Evolutionary conservation across 768 basidiomycete genomes (phyloP).

Genomic region (Solioccasus polychromus): DNA sequence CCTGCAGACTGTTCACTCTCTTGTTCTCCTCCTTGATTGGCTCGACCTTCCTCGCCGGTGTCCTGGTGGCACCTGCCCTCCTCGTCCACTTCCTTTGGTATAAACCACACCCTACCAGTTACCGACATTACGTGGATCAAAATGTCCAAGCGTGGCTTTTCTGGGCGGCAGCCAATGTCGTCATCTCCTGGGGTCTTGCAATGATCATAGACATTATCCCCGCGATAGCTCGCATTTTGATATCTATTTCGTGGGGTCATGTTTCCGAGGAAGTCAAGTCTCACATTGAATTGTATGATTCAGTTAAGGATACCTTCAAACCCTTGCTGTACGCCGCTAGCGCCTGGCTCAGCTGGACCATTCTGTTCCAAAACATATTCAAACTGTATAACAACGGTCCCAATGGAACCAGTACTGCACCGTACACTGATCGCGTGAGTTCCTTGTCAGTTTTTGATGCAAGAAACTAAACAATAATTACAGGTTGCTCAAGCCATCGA

Average conservation of each 20-base stretch:
- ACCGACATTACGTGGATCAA: constrained; percentile 58
- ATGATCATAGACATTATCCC: constrained; percentile 70
- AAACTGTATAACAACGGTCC: constrained; percentile 45
- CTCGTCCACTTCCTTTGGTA: constrained; percentile 72
- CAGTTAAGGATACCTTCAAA: constrained; percentile 67
- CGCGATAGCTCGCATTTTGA: constrained; percentile 45
- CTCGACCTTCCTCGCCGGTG: constrained; percentile 59
- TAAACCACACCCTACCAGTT: constrained; percentile 50
- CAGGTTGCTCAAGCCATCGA: constrained; percentile 63
- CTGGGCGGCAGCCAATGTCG: constrained; percentile 76
- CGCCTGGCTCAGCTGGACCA: constrained; percentile 70
- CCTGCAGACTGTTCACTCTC: constrained; percentile 51
- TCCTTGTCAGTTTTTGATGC: not conserved
- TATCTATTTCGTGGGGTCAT: constrained; percentile 69
- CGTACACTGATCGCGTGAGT: constrained; percentile 57
- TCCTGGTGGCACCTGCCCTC: constrained; percentile 61
- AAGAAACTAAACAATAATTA: not conserved
- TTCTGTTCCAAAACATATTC: constrained; percentile 70
- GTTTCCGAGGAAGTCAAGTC: constrained; percentile 67
- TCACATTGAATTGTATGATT: constrained; percentile 65
- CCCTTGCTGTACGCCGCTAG: constrained; percentile 71
- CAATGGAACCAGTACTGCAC: constrained; percentile 45
- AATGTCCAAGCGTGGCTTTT: constrained; percentile 78
- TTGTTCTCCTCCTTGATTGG: constrained; percentile 75
- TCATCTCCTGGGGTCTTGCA: constrained; percentile 78